phyloP scores from a whole-genome alignment of 305 asterid genomes.

The Solanum hybrid region DNA sequence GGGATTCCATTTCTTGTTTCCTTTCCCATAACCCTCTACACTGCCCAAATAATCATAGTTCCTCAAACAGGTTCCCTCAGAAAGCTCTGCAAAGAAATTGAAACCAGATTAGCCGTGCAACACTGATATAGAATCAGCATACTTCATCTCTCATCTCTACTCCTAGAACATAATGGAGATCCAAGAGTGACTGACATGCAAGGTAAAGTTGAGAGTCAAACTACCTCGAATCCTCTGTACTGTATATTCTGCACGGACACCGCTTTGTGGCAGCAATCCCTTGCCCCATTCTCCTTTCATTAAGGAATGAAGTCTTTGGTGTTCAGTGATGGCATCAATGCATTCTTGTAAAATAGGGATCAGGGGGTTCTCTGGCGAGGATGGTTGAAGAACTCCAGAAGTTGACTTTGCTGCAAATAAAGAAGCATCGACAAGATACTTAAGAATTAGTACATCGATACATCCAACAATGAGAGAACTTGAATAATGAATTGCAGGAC shows the following conservation, averaged over 20 bases:
- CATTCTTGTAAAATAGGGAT: constrained; percentile 64
- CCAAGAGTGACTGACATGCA: neutral
- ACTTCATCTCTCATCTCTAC: neutral
- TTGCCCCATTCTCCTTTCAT: constrained; percentile 95
- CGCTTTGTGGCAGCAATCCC: constrained; percentile 81
- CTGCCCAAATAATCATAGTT: constrained; percentile 81
- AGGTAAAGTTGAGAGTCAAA: constrained; percentile 3
- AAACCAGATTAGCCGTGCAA: neutral
- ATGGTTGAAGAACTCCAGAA: constrained; percentile 41
- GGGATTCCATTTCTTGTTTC: constrained; percentile 62
- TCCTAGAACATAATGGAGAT: neutral
- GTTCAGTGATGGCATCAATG: constrained; percentile 79
- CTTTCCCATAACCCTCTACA: constrained; percentile 62
- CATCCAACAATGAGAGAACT: neutral
- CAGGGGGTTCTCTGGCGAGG: constrained; percentile 39
- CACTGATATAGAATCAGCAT: neutral
- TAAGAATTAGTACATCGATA: neutral
- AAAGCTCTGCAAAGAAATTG: constrained; percentile 52
- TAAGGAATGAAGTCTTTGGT: constrained; percentile 79
- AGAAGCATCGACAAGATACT: constrained; percentile 5
- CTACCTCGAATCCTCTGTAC: constrained; percentile 75
- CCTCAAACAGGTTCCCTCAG: constrained; percentile 90
- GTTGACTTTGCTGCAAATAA: constrained; percentile 47
- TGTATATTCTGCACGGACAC: constrained; percentile 65
- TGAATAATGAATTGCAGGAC: neutral